Evolutionary conservation across 352 stramenopile species (phyloP).

Genomic region (Globisporangium paroecandrum): DNA sequence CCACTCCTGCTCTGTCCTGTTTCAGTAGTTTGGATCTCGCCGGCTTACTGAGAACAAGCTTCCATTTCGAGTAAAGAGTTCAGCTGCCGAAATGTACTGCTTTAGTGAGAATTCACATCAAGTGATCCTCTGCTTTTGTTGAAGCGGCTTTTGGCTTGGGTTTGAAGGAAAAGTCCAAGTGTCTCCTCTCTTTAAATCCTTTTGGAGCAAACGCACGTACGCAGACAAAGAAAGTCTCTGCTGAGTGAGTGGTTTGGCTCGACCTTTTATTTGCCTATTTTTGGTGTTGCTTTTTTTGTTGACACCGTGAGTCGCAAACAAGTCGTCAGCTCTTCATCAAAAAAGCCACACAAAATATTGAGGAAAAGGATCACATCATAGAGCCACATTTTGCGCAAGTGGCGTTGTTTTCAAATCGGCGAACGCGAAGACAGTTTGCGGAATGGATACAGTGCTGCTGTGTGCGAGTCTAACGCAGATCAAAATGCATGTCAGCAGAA

Average conservation of each 20-base stretch:
- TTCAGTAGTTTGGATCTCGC: not conserved
- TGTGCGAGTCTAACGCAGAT: not conserved
- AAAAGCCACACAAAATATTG: constrained; percentile 1
- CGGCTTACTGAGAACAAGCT: not conserved
- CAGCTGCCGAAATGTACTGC: not conserved
- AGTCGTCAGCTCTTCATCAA: not conserved
- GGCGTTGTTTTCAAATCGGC: not conserved
- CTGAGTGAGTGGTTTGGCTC: not conserved
- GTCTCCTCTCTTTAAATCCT: not conserved
- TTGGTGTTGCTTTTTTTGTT: not conserved
- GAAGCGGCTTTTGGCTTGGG: not conserved
- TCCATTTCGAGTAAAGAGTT: not conserved
- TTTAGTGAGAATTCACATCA: not conserved
- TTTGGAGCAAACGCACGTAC: not conserved
- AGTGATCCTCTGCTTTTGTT: not conserved
- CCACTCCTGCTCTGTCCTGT: not conserved
- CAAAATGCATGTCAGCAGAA: too few species aligned
- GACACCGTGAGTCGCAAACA: not conserved
- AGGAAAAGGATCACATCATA: not conserved
- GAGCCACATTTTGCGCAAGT: not conserved
- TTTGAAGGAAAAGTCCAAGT: not conserved
- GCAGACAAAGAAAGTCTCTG: not conserved
- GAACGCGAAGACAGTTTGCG: not conserved
- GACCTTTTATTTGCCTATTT: not conserved
- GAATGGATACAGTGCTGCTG: not conserved